phyloP scores from a whole-genome alignment of 1,139 yeast species.

The Insectozyma bohioensis region DNA sequence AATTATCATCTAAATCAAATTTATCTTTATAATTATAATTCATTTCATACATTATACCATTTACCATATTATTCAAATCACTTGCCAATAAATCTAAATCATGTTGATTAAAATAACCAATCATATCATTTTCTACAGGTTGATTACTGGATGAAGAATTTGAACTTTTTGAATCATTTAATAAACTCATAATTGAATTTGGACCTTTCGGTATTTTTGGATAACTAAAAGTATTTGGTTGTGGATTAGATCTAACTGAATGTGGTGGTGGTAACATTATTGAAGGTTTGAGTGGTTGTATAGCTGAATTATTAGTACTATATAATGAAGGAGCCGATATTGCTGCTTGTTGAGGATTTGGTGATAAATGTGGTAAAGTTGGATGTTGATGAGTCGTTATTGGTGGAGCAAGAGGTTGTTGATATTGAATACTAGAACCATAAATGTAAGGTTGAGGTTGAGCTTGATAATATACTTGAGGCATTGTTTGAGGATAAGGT shows the following conservation, averaged over 20 bases:
- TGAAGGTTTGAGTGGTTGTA: slow-evolving; percentile 2
- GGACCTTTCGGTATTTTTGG: background rate
- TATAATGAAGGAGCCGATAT: slow-evolving; percentile 1
- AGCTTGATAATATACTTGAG: no score
- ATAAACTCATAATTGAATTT: slow-evolving; percentile 10
- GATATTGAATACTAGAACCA: no score
- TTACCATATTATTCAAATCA: slow-evolving; percentile 45
- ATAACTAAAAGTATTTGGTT: background rate
- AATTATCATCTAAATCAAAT: slow-evolving; percentile 9
- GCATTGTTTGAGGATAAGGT: no score
- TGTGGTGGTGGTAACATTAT: slow-evolving; percentile 10
- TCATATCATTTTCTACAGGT: slow-evolving; percentile 8
- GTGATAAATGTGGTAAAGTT: slow-evolving; percentile 1
- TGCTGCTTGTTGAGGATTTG: background rate
- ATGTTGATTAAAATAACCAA: slow-evolving; percentile 25
- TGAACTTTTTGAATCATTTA: slow-evolving; percentile 9
- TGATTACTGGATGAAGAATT: slow-evolving; percentile 1
- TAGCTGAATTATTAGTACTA: no score
- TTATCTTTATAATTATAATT: slow-evolving; percentile 22
- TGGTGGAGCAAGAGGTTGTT: slow-evolving; percentile 5
- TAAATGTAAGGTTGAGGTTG: no score
- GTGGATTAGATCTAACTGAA: background rate
- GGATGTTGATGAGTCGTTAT: background rate
- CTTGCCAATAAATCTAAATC: slow-evolving; percentile 41
- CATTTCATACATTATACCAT: slow-evolving; percentile 38